A percentile compares a stretch with the other conserved stretches of the same genome.
Evolutionary conservation across 352 stramenopile genomes (phyloP).

Genomic region (Pythium folliculosum): DNA sequence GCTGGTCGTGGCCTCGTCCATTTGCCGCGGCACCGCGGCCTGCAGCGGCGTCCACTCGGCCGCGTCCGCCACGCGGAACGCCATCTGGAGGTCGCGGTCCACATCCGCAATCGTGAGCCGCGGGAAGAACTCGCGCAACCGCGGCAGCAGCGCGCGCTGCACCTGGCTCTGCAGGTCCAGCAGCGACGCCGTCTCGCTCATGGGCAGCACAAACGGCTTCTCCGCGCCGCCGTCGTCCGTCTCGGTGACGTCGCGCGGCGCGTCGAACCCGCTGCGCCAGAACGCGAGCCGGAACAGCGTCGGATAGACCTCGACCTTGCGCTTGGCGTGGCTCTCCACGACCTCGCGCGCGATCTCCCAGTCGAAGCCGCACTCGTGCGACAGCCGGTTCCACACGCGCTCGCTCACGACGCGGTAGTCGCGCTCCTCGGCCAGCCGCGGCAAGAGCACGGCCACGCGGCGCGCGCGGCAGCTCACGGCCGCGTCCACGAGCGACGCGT

Average conservation of each 20-base stretch:
- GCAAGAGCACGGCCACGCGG: conserved; percentile 49
- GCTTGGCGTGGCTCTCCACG: conserved; percentile 38
- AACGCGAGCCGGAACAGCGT: conserved; percentile 54
- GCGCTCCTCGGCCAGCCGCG: conserved; percentile 60
- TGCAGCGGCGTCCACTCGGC: conserved; percentile 46
- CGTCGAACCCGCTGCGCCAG: conserved; percentile 42
- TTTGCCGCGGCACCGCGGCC: conserved; percentile 24
- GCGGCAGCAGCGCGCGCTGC: conserved; percentile 36
- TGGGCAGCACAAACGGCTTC: conserved; percentile 43
- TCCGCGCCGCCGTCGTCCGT: conserved; percentile 33
- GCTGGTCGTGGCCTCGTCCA: conserved; percentile 15
- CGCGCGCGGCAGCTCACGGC: conserved; percentile 43
- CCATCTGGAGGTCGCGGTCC: conserved; percentile 42
- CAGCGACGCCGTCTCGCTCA: conserved; percentile 41
- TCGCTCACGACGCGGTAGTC: conserved; percentile 75
- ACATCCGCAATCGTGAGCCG: conserved; percentile 36
- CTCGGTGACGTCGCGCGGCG: conserved; percentile 35
- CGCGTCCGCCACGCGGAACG: conserved; percentile 44
- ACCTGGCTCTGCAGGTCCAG: conserved; percentile 49
- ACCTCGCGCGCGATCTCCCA: conserved; percentile 74
- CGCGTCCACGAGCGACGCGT: conserved; percentile 57
- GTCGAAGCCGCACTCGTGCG: conserved; percentile 62
- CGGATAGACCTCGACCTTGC: conserved; percentile 73
- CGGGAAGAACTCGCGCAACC: conserved; percentile 43
- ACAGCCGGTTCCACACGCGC: conserved; percentile 68